These are phyloP conservation scores for Umbilicus rupestris DNA, from an alignment of 164 flowering plant genomes.

Conservation along the genomic window DNA sequence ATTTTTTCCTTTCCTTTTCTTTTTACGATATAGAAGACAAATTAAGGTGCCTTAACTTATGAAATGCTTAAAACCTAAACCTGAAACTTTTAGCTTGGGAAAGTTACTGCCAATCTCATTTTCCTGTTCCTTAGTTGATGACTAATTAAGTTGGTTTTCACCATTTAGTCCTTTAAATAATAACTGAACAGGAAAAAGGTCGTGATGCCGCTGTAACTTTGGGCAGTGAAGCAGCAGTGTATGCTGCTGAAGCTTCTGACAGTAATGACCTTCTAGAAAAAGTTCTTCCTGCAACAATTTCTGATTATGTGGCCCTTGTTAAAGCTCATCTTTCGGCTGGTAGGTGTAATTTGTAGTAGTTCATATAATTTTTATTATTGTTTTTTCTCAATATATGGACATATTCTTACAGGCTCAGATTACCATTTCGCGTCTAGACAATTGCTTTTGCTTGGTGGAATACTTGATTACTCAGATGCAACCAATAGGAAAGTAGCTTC, in stretches of 20 bases:
- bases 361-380: neutral
- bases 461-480: constrained; percentile 89
- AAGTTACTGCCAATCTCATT: neutral
- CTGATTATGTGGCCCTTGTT: constrained; percentile 70
- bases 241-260: constrained; percentile 90
- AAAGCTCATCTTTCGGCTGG: constrained; percentile 85
- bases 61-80: neutral
- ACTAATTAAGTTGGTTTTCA: neutral
- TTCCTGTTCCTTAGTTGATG: neutral
- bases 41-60: neutral
- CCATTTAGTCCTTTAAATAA: neutral
- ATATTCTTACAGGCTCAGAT: constrained; percentile 51
- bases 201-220: constrained; percentile 81
- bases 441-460: constrained; percentile 71
- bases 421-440: constrained; percentile 77
- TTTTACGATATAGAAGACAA: neutral
- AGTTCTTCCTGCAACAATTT: constrained; percentile 75
- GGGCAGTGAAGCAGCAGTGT: constrained; percentile 86
- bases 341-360: constrained; percentile 19
- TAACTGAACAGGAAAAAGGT: constrained; percentile 58
- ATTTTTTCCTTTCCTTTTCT: neutral
- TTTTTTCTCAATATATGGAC: constrained; percentile 10
- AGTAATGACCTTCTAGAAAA: constrained; percentile 75
- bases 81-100: neutral
- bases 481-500: constrained; percentile 67